Percentiles rank a stretch among this genome's conserved stretches.
These are phyloP conservation scores for Mortierella sp. DNA, from an alignment of 371 early-diverging fungal species.

Conservation along the genomic window DNA sequence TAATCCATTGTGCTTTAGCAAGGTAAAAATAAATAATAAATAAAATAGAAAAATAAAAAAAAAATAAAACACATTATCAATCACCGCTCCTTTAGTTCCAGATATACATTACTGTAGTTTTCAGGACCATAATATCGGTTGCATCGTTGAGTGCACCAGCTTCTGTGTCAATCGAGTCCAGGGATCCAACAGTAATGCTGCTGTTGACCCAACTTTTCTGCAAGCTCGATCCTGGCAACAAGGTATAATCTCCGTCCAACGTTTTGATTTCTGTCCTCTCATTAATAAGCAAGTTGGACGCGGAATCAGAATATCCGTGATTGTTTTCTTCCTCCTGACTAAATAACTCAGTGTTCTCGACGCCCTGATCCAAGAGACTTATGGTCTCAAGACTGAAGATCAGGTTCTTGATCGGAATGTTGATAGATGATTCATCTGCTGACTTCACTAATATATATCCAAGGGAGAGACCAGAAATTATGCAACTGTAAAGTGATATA, in stretches of 20 bases:
- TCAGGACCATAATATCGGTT: slow-evolving; percentile 29
- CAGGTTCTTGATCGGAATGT: slow-evolving; percentile 24
- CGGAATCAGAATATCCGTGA: too few species aligned
- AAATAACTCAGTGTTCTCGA: too few species aligned
- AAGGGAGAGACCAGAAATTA: neutral
- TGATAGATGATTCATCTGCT: slow-evolving; percentile 26
- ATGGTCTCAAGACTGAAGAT: slow-evolving; percentile 25
- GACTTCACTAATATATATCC: slow-evolving; percentile 20
- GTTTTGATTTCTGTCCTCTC: neutral
- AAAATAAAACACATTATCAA: neutral
- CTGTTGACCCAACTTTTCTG: slow-evolving; percentile 13
- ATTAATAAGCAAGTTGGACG: too few species aligned
- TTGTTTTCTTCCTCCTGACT: too few species aligned
- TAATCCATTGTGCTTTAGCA: slow-evolving; percentile 26
- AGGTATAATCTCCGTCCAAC: neutral
- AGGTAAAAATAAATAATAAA: too few species aligned
- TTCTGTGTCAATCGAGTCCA: slow-evolving; percentile 23
- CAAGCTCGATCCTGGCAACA: neutral
- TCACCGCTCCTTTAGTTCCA: too few species aligned
- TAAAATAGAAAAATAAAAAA: neutral
- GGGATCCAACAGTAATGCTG: slow-evolving; percentile 10
- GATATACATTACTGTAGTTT: slow-evolving; percentile 29
- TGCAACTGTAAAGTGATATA: neutral
- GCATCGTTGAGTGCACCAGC: slow-evolving; percentile 28
- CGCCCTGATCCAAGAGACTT: too few species aligned